A percentile compares a stretch with the other conserved stretches of the same genome.
Evolutionary conservation across 2,329 filamentous ascomycete genomes (phyloP).

Genomic region (Dothideomycetes sp.): DNA sequence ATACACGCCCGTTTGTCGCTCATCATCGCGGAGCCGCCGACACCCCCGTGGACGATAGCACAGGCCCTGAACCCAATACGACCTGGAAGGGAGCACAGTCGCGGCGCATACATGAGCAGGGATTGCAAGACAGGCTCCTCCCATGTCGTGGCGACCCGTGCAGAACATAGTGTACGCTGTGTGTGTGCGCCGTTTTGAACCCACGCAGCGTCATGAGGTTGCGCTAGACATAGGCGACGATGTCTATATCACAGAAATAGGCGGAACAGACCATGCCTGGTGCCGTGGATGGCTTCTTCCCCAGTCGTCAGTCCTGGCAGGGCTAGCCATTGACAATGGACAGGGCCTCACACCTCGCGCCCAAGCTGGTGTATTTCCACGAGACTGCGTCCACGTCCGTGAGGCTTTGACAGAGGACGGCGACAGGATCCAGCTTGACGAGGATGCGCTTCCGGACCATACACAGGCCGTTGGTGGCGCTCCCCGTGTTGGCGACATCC

Average conservation of each 20-base stretch:
- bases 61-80: neutral
- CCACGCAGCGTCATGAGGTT: conserved; percentile 77
- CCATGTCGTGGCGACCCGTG: conserved; percentile 93
- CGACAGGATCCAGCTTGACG: conserved; percentile 11
- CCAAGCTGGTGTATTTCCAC: conserved; percentile 96
- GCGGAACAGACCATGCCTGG: conserved; percentile 76
- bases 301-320: conserved; percentile 83
- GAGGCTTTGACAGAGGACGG: conserved; percentile 73
- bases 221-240: conserved; percentile 97
- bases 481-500: neutral
- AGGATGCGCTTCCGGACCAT: conserved; percentile 9
- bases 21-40: neutral
- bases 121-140: too few species aligned
- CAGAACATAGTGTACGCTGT: conserved; percentile 96
- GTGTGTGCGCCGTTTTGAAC: conserved; percentile 87
- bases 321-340: conserved; percentile 80
- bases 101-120: conserved; percentile 8
- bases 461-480: conserved; percentile 2
- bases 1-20: neutral
- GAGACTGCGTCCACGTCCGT: conserved; percentile 87
- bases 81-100: too few species aligned
- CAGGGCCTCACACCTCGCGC: conserved; percentile 92
- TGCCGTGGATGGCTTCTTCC: conserved; percentile 91
- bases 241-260: conserved; percentile 96
- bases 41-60: neutral